Evolutionary conservation across 73 alveolate genomes (phyloP).

Genomic region (Tetrahymena elliotti): DNA sequence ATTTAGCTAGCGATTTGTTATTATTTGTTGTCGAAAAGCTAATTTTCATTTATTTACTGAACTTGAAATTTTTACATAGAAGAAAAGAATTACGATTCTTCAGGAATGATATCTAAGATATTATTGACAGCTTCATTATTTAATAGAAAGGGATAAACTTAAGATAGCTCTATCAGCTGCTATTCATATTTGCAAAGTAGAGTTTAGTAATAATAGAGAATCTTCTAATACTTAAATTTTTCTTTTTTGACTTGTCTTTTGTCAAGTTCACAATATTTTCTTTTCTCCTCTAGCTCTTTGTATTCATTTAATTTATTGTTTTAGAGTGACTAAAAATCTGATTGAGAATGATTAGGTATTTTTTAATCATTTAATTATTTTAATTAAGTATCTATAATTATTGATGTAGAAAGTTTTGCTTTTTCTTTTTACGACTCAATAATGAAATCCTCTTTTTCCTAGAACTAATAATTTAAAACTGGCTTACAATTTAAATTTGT

Average conservation of each 20-base stretch:
- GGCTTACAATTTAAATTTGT: too few relatives aligned
- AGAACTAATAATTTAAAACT: too few relatives aligned
- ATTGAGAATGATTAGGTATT: too few relatives aligned
- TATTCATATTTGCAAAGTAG: neutral
- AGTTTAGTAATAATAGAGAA: neutral
- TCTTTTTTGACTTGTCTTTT: neutral
- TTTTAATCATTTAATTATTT: too few relatives aligned
- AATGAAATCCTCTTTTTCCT: too few relatives aligned
- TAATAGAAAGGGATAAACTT: neutral
- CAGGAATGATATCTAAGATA: neutral
- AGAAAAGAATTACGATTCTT: neutral
- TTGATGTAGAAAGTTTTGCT: neutral
- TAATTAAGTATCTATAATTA: too few relatives aligned
- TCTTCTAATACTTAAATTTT: neutral
- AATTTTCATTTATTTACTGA: too few relatives aligned
- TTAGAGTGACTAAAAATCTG: neutral
- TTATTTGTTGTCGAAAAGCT: too few relatives aligned
- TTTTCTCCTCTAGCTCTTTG: neutral
- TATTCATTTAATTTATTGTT: neutral
- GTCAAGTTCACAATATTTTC: neutral
- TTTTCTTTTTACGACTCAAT: too few relatives aligned
- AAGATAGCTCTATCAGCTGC: neutral
- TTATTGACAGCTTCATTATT: neutral
- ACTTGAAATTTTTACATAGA: neutral
- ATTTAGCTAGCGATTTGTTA: neutral